Evolutionary conservation across 139 green algal species (phyloP).

Genomic region (Pedinophyceae sp.): DNA sequence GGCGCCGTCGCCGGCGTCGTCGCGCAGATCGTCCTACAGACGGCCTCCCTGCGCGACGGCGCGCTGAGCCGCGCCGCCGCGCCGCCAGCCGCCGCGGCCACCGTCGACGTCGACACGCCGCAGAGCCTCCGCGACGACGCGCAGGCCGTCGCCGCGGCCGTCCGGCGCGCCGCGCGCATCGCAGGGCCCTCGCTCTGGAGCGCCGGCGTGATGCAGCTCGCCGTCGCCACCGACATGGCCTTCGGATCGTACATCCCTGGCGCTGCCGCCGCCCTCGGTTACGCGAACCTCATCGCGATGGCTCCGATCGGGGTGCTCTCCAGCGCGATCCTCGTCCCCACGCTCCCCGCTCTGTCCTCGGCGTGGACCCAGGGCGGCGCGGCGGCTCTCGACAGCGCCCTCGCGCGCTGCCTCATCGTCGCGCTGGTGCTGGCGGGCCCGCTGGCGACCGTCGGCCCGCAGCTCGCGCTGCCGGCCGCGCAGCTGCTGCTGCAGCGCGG

Average conservation of each 20-base stretch:
- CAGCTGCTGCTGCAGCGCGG: not conserved
- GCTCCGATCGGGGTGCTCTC: not conserved
- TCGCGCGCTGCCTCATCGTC: not conserved
- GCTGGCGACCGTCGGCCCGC: too few species aligned
- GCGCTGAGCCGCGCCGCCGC: not conserved
- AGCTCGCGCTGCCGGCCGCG: too few species aligned
- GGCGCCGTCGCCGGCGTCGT: too few species aligned
- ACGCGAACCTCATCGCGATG: constrained; percentile 1
- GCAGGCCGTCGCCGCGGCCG: not conserved
- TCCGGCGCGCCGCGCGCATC: not conserved
- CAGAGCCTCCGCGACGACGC: not conserved
- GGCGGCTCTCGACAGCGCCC: not conserved
- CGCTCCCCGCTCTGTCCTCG: not conserved
- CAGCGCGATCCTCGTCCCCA: not conserved
- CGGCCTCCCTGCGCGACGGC: not conserved
- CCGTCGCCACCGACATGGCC: not conserved
- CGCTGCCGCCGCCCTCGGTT: not conserved
- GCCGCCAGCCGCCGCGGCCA: too few species aligned
- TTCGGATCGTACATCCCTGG: not conserved
- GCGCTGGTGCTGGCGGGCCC: not conserved
- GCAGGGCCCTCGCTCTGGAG: too few species aligned
- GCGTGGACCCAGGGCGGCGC: not conserved
- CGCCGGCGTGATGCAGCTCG: not conserved
- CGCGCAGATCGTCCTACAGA: not conserved
- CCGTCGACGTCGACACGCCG: not conserved